Base-by-base conservation (phyloP, 2,329 filamentous ascomycete species). In the Claviceps sp. region DNA sequence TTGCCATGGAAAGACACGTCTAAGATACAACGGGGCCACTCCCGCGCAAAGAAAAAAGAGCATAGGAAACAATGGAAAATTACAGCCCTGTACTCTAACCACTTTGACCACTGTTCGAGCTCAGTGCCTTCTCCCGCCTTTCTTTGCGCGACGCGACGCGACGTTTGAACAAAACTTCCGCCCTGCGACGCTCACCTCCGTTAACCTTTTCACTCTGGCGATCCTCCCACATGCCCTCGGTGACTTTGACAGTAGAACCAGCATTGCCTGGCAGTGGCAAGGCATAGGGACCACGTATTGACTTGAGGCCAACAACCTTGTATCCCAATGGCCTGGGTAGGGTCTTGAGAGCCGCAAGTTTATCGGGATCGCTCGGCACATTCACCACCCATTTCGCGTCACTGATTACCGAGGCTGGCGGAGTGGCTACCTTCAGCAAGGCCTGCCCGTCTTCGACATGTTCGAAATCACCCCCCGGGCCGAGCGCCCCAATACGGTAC, bases 221-320 rank as follows among this genome's bases (percentile, higher is more conserved):
- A 62, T 89, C 76, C 73, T 97, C 91, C 93, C 91, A 97, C 74
- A 97, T 85, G 9, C 91, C 89, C 67, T 96, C 90, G 52, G 83
- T 81, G 22, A 87, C 77, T 56, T 76, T 74, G 59, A 97, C 75
- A 49, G 76, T 73, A 11, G 84, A 87, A 8, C 80, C 82, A 42
- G 72, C 70, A 1, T 79, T 77, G 1, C 78, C 79, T 67, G 85
- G 83, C 30, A 90, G 64, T 4, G 82, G 80, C 63, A 84, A 73
- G 5, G 89, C 78, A 60, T 82, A 85, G 2, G 87, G 87, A 0
- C 91, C 91, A 22, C 75, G 76, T 58, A 97, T 89, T 34, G 77
- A 81, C 60, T 77, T 77, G 1, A 80, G 81, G 3, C 83, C 81
- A 54, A 79, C 70, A 14, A 95, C 79, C 61, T 78, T 79, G 65